These are phyloP conservation scores for Pseudocercospora musae DNA, from an alignment of 2,329 filamentous ascomycete species.

Conservation along the genomic window DNA sequence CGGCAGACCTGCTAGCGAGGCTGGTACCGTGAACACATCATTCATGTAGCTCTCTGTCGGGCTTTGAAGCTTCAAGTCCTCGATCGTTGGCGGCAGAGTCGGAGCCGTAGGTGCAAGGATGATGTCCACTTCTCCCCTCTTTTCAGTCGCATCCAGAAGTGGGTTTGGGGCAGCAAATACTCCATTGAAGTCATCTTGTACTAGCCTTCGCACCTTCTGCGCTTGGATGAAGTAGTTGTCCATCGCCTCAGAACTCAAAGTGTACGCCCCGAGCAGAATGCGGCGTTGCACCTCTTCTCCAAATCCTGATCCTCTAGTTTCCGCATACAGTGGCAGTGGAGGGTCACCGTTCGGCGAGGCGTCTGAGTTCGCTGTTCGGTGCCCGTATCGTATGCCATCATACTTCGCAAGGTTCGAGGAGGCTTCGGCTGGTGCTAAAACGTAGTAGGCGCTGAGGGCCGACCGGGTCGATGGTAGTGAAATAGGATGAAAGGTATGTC, in stretches of 20 bases:
- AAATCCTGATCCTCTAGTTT: slow-evolving; percentile 70
- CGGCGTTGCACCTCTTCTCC: slow-evolving; percentile 81
- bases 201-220: slow-evolving; percentile 78
- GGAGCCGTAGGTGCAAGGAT: slow-evolving; percentile 85
- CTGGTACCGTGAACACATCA: slow-evolving; percentile 93
- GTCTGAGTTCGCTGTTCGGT: slow-evolving; percentile 53
- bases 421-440: slow-evolving; percentile 91
- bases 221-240: slow-evolving; percentile 97
- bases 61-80: slow-evolving; percentile 49
- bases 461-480: slow-evolving; percentile 79
- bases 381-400: slow-evolving; percentile 91
- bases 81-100: slow-evolving; percentile 64
- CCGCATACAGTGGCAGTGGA: slow-evolving; percentile 60
- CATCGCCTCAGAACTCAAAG: slow-evolving; percentile 81
- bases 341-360: slow-evolving; percentile 33
- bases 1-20: slow-evolving; percentile 85
- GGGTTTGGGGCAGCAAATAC: slow-evolving; percentile 71
- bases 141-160: slow-evolving; percentile 45
- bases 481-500: slow-evolving; percentile 70
- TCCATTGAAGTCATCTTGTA: slow-evolving; percentile 80
- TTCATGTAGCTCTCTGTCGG: slow-evolving; percentile 71
- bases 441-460: slow-evolving; percentile 89
- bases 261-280: slow-evolving; percentile 86
- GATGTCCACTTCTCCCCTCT: slow-evolving; percentile 67
- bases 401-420: slow-evolving; percentile 96